phyloP scores from a whole-genome alignment of 208 protist genomes.

The Strigomonas oncopelti region DNA sequence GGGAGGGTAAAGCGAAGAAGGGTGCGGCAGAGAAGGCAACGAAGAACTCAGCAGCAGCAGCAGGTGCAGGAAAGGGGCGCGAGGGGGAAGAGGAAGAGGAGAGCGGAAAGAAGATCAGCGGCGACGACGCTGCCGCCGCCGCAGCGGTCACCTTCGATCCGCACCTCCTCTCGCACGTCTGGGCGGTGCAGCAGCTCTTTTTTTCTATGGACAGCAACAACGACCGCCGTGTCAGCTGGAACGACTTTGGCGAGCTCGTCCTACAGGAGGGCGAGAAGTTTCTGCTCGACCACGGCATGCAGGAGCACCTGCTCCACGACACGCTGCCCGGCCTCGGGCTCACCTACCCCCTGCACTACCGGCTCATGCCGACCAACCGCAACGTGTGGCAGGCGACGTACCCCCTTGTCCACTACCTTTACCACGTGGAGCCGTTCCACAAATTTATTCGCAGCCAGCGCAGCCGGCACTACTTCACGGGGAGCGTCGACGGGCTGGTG shows the following conservation, averaged over 20 bases:
- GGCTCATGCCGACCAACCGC: constrained; percentile 39
- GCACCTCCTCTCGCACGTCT: constrained; percentile 25
- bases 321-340: neutral
- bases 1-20: too few species aligned
- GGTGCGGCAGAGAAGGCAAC: too few species aligned
- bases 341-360: constrained; percentile 29
- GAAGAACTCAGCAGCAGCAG: neutral
- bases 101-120: neutral
- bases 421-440: constrained; percentile 68
- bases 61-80: neutral
- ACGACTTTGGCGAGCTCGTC: constrained; percentile 55
- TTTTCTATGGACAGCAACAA: constrained; percentile 59
- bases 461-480: constrained; percentile 67
- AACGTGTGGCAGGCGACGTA: constrained; percentile 61
- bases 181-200: constrained; percentile 51
- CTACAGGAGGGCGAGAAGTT: constrained; percentile 24
- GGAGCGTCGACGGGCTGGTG: constrained; percentile 69
- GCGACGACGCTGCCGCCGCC: neutral
- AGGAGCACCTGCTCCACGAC: neutral
- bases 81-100: neutral
- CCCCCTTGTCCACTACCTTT: constrained; percentile 73
- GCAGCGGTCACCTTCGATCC: neutral
- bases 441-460: constrained; percentile 50
- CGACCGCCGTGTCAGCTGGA: constrained; percentile 59
- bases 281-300: constrained; percentile 2